phyloP scores from a whole-genome alignment of 1,284 basidiomycete species.

The Malassezia caprae region DNA sequence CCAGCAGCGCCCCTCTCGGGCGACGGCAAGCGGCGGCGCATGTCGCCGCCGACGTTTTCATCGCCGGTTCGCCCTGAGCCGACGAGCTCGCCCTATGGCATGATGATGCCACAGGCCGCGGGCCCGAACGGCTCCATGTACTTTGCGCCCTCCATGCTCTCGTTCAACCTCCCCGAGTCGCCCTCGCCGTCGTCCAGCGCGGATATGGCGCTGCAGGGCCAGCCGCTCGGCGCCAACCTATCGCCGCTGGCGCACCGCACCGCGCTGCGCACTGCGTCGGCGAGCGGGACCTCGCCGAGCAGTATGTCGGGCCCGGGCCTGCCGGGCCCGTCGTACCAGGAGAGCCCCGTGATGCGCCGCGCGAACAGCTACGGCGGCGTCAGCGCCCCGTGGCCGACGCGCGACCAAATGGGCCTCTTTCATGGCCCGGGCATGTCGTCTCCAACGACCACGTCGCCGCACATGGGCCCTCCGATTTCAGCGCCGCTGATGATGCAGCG shows the following conservation, averaged over 20 bases:
- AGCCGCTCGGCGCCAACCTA: slow-evolving; percentile 1
- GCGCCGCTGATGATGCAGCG: slow-evolving; percentile 9
- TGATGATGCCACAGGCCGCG: background rate
- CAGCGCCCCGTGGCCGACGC: slow-evolving; percentile 4
- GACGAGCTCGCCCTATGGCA: background rate
- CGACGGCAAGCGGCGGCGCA: slow-evolving; percentile 15
- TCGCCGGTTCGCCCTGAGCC: background rate
- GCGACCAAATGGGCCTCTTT: slow-evolving; percentile 10
- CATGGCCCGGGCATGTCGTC: background rate
- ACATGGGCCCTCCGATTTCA: background rate
- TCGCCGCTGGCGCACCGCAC: slow-evolving; percentile 15
- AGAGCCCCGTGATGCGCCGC: slow-evolving; percentile 7
- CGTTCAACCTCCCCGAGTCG: slow-evolving; percentile 7
- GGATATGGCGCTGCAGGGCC: background rate
- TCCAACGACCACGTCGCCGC: background rate
- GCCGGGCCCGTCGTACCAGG: background rate
- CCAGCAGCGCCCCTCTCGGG: background rate
- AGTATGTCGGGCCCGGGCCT: background rate
- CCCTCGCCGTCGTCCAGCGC: slow-evolving; percentile 5
- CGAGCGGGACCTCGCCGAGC: background rate
- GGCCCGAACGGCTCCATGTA: background rate
- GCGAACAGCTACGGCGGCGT: slow-evolving; percentile 10
- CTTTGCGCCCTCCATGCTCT: slow-evolving; percentile 4
- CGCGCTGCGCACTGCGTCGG: background rate
- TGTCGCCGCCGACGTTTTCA: background rate